Evolutionary conservation across 2,329 filamentous ascomycete species (phyloP).

Genomic region (Meredithiella fracta): DNA sequence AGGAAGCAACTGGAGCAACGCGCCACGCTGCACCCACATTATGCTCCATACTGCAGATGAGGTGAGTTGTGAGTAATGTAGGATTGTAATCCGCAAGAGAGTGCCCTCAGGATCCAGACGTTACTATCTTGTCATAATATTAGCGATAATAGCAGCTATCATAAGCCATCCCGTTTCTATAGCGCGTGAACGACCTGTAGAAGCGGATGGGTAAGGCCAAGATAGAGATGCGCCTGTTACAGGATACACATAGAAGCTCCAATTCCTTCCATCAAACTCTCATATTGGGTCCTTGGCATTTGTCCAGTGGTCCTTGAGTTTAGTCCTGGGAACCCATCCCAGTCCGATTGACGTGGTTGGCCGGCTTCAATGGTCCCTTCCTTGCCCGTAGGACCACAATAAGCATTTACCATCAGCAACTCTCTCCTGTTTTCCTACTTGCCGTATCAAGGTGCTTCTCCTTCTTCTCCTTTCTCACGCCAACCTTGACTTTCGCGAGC

Average conservation of each 20-base stretch:
- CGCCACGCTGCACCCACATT: conserved; percentile 1
- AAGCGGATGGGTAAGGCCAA: neutral
- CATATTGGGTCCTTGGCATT: neutral
- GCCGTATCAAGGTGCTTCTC: neutral
- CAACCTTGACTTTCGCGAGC: neutral
- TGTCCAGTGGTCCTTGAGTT: neutral
- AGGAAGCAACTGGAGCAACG: conserved; percentile 1
- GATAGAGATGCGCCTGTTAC: neutral
- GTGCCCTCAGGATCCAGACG: neutral
- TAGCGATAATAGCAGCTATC: too few relatives aligned
- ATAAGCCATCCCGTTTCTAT: too few relatives aligned
- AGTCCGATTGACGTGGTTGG: neutral
- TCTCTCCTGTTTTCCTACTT: conserved; percentile 1
- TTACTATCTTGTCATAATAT: too few relatives aligned
- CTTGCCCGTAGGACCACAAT: neutral
- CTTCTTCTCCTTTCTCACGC: conserved; percentile 5
- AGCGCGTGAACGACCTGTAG: too few relatives aligned
- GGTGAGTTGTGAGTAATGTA: neutral
- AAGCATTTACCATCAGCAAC: neutral
- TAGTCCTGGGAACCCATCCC: neutral
- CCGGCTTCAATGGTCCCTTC: neutral
- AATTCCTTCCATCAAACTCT: neutral
- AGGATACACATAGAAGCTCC: neutral
- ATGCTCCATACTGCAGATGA: neutral
- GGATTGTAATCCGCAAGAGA: neutral